phyloP scores from a whole-genome alignment of 2,329 filamentous ascomycete genomes.

The Coniella lustricola region DNA sequence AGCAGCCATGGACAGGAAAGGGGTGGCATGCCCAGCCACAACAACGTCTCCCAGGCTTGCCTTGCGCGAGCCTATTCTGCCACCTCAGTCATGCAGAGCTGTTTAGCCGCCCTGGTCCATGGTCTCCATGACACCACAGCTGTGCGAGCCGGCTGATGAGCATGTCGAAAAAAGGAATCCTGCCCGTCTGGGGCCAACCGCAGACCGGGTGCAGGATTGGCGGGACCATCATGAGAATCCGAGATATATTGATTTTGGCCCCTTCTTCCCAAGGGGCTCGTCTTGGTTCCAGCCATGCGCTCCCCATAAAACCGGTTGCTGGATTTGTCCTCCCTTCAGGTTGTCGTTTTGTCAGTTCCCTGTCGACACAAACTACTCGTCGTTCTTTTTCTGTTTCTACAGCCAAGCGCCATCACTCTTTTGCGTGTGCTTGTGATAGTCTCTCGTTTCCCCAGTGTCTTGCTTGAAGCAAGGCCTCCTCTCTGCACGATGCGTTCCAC shows the following conservation, averaged over 20 bases:
- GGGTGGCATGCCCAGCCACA: neutral
- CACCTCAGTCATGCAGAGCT: neutral
- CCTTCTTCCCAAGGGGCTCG: neutral
- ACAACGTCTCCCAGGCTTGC: no score
- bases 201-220: neutral
- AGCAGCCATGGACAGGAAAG: conserved; percentile 4
- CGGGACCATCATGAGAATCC: conserved; percentile 2
- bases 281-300: neutral
- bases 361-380: no score
- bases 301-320: neutral
- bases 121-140: no score
- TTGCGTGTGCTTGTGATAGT: conserved; percentile 1
- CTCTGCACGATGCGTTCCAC: conserved; percentile 13
- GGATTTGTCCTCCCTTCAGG: neutral
- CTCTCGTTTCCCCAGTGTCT: conserved; percentile 1
- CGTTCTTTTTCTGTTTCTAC: neutral
- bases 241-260: conserved; percentile 7
- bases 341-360: neutral
- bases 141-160: neutral
- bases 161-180: neutral
- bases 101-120: neutral
- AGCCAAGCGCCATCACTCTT: neutral
- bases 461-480: conserved; percentile 12
- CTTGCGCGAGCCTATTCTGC: neutral
- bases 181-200: neutral